phyloP scores from a whole-genome alignment of 805 yeast genomes.

The Barnettozyma pratensis region DNA sequence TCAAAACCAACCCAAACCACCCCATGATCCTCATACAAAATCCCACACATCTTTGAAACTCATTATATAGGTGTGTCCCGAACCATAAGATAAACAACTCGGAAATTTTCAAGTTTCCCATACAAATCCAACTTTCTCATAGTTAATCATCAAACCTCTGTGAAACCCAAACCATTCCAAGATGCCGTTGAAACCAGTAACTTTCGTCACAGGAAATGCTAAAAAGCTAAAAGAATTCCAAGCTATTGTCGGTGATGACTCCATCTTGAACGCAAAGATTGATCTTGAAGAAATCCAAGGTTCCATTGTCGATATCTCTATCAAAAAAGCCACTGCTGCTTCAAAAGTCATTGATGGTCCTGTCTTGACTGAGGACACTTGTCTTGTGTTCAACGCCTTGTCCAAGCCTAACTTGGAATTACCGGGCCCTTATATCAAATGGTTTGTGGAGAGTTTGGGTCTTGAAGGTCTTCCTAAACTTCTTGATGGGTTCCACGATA shows the following conservation, averaged over 20 bases:
- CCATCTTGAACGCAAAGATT: slow-evolving; percentile 56
- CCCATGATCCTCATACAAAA: no score
- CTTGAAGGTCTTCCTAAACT: slow-evolving; percentile 70
- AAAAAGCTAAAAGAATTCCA: slow-evolving; percentile 85
- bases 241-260: slow-evolving; percentile 53
- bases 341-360: slow-evolving; percentile 64
- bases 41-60: neutral
- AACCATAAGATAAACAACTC: neutral
- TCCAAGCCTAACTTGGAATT: slow-evolving; percentile 48
- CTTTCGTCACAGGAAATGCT: slow-evolving; percentile 83
- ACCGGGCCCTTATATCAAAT: slow-evolving; percentile 94
- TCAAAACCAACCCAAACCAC: no score
- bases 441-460: slow-evolving; percentile 82
- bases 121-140: neutral
- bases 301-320: slow-evolving; percentile 72
- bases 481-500: slow-evolving; percentile 77
- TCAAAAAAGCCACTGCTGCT: slow-evolving; percentile 73
- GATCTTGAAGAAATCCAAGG: slow-evolving; percentile 95
- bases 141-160: neutral
- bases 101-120: neutral
- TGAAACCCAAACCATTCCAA: neutral
- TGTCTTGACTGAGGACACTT: slow-evolving; percentile 93
- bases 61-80: neutral
- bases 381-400: slow-evolving; percentile 76
- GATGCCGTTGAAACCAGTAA: slow-evolving; percentile 31